Percentiles rank a stretch among this genome's conserved stretches.
phyloP scores from a whole-genome alignment of 2,329 filamentous ascomycete species.

The Cadophora gregata region DNA sequence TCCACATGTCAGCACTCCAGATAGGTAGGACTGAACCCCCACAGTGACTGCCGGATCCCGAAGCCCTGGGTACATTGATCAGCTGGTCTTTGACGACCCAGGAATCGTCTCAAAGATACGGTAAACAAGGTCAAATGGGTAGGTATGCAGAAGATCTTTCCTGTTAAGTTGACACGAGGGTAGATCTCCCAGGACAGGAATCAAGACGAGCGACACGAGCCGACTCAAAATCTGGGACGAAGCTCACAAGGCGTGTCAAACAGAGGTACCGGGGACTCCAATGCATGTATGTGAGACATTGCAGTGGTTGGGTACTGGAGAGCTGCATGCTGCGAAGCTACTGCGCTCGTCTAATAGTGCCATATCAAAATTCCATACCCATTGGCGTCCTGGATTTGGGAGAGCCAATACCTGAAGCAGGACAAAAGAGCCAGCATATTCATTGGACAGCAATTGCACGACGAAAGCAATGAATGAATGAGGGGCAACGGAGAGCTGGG shows the following conservation, averaged over 20 bases:
- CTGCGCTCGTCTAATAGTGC: background rate
- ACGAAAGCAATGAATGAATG: background rate
- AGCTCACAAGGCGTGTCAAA: background rate
- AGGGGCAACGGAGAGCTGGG: background rate
- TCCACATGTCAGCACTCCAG: background rate
- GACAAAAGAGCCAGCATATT: background rate
- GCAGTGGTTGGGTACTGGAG: slow-evolving; percentile 3
- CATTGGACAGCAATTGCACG: background rate
- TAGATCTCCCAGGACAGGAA: background rate
- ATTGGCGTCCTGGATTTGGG: background rate
- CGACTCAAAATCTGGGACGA: background rate
- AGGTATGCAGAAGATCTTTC: background rate
- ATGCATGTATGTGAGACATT: slow-evolving; percentile 11
- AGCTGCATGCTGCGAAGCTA: slow-evolving; percentile 4
- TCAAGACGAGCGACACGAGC: background rate
- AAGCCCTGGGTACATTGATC: background rate
- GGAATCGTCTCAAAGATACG: background rate
- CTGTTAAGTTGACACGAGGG: background rate
- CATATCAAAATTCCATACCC: background rate
- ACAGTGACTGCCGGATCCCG: slow-evolving; percentile 1
- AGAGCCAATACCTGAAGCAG: background rate
- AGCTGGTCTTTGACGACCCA: background rate
- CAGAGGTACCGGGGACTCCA: background rate
- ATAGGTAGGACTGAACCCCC: background rate
- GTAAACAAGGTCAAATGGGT: background rate